phyloP scores from a whole-genome alignment of 345 rosid species.

The Eucalyptus guilfoylei region DNA sequence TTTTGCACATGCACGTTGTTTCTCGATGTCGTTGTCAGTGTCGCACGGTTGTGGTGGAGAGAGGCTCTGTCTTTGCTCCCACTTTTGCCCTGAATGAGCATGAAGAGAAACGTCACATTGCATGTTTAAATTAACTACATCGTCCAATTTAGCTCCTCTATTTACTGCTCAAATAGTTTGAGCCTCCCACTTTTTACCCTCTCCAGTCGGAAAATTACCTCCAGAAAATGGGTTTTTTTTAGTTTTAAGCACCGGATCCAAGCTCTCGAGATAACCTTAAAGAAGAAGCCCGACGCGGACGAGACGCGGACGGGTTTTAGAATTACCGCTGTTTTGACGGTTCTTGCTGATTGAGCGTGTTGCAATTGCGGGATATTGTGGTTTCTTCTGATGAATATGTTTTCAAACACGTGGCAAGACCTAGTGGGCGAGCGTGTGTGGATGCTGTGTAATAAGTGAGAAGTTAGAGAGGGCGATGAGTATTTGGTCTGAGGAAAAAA shows the following conservation, averaged over 20 bases:
- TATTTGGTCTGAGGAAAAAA: neutral
- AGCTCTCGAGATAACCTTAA: neutral
- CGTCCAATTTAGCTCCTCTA: neutral
- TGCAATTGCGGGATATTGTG: neutral
- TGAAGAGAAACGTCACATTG: neutral
- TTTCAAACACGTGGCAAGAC: neutral
- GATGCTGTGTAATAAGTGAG: neutral
- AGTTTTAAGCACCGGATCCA: neutral
- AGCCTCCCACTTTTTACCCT: neutral
- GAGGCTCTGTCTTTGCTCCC: neutral
- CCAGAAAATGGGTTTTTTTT: neutral
- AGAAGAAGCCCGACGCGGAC: neutral
- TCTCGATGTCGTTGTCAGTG: neutral
- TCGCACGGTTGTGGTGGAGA: neutral
- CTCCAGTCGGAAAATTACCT: neutral
- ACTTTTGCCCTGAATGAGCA: neutral
- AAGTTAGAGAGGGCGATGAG: neutral
- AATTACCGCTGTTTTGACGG: neutral
- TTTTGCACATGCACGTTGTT: neutral
- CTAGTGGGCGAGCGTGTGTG: neutral
- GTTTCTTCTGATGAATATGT: neutral
- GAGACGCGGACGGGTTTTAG: neutral
- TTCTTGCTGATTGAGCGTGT: neutral
- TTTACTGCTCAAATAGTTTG: neutral
- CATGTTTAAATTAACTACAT: neutral